Conservation (phyloP, 2,329 filamentous ascomycete species). For the Trichoderma semiorbis region DNA sequence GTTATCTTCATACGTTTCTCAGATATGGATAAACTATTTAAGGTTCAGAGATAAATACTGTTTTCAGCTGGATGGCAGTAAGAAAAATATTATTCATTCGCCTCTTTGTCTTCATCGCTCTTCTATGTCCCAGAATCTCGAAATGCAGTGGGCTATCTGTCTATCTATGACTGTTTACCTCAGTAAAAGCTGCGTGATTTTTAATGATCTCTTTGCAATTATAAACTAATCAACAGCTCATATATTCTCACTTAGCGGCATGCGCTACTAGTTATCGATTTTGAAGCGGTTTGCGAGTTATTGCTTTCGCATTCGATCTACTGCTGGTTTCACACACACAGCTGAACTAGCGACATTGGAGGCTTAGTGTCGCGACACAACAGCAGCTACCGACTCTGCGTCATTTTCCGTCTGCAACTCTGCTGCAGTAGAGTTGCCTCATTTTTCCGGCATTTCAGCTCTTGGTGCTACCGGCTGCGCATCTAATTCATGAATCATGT, state of each 20-base stretch:
- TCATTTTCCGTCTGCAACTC: too few species aligned
- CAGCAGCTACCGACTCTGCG: neutral
- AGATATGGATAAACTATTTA: neutral
- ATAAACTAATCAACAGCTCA: too few species aligned
- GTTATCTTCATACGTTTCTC: neutral
- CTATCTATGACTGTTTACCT: too few species aligned
- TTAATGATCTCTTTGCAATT: too few species aligned
- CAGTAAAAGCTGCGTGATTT: too few species aligned
- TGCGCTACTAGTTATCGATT: neutral
- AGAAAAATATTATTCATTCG: too few species aligned
- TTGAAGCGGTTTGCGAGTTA: neutral
- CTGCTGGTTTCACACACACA: neutral
- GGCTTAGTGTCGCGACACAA: neutral
- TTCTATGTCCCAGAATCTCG: too few species aligned
- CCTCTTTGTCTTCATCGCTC: too few species aligned
- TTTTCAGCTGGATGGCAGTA: too few species aligned
- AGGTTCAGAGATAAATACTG: too few species aligned
- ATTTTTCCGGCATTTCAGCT: neutral
- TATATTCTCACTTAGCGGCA: neutral
- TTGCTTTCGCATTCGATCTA: neutral
- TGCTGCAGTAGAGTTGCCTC: neutral
- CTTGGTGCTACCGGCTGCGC: neutral
- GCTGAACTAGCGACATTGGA: too few species aligned
- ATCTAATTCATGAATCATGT: neutral
- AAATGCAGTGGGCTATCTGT: too few species aligned